Percentiles rank a stretch among this genome's conserved stretches.
phyloP scores from a whole-genome alignment of 1,284 basidiomycete species.

The Boletus hoseneyae region DNA sequence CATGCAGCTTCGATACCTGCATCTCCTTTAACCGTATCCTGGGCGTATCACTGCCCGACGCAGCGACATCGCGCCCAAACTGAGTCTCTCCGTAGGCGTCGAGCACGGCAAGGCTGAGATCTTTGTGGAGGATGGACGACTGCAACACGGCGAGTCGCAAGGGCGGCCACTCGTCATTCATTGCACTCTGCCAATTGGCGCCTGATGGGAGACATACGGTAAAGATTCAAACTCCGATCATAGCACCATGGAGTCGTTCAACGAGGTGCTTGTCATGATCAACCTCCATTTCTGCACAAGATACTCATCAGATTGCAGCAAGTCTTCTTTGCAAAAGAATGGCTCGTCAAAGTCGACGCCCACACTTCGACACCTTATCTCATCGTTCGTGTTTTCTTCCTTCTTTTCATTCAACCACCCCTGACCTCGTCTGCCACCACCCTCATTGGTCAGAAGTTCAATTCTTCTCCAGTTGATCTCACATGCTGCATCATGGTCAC shows the following conservation, averaged over 20 bases:
- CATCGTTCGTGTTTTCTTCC: conserved; percentile 47
- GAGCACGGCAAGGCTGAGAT: conserved; percentile 52
- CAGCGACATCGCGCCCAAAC: conserved; percentile 62
- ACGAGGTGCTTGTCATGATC: conserved; percentile 39
- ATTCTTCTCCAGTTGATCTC: conserved; percentile 50
- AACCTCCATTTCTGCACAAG: not conserved
- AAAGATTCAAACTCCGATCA: conserved; percentile 31
- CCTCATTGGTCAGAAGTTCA: conserved; percentile 50
- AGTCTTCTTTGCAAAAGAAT: conserved; percentile 60
- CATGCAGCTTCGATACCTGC: conserved; percentile 76
- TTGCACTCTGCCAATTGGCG: not conserved
- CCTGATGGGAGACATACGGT: not conserved
- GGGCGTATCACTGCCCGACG: conserved; percentile 48
- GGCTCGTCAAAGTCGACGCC: conserved; percentile 64
- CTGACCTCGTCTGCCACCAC: conserved; percentile 15
- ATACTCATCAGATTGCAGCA: conserved; percentile 41
- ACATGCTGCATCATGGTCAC: conserved; percentile 62
- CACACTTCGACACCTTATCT: conserved; percentile 63
- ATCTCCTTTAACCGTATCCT: conserved; percentile 75
- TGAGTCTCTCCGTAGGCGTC: conserved; percentile 64
- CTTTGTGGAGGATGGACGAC: conserved; percentile 49
- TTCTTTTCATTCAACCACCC: conserved; percentile 4
- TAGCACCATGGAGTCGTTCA: conserved; percentile 41
- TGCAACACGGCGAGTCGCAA: conserved; percentile 57
- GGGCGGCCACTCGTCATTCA: conserved; percentile 27